Base-by-base conservation (phyloP, 331 rosid species). In the Rosa hybrid region DNA sequence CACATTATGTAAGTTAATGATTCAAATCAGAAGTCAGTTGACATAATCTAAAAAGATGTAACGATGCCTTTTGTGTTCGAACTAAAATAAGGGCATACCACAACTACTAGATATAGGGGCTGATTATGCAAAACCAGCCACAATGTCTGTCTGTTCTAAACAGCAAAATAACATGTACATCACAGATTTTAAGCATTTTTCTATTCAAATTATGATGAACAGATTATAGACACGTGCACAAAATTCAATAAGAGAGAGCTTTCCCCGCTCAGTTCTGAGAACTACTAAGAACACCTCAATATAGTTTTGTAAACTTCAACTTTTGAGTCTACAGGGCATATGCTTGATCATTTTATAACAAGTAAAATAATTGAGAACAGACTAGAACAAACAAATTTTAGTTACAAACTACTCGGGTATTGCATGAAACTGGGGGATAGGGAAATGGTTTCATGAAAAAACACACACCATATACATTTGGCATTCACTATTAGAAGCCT, bases 51-150 rank as follows among this genome's bases (percentile, higher is more conserved):
- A 56, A 8, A 59, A 44, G 8, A 27, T 18, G 46, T 34, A 27
- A 76, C 16, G 30, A 57, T 13, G 23, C 23, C 68, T 1, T 75
- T 42, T 3, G 23, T 25, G 34, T 60, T 59, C 10, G 5, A 75
- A 44, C 25, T 76, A 60, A 16, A 44, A 16, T 14, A 30, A 44
- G 18, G 46, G 60, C 45, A 62, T 27, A 14, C 18, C 45, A 63
- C 20, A 8, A 16, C 71, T 62, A 60, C 30, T 25, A 62, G 34
- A 8, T 76, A 46, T 30, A 76, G 23, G 56, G 48, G 42, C 27
- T 60, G 18, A 44, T 42, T 34, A 23, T 46, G 71, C 57, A 42
- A 21, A 59, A 62, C 71, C 71, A 60, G 60, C 12, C 80, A 76
- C 60, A 76, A 60, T 21, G 59, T 23, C 9, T 44, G 8, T 16